phyloP scores from a whole-genome alignment of 2,329 filamentous ascomycete species.

The Zalaria sp. region DNA sequence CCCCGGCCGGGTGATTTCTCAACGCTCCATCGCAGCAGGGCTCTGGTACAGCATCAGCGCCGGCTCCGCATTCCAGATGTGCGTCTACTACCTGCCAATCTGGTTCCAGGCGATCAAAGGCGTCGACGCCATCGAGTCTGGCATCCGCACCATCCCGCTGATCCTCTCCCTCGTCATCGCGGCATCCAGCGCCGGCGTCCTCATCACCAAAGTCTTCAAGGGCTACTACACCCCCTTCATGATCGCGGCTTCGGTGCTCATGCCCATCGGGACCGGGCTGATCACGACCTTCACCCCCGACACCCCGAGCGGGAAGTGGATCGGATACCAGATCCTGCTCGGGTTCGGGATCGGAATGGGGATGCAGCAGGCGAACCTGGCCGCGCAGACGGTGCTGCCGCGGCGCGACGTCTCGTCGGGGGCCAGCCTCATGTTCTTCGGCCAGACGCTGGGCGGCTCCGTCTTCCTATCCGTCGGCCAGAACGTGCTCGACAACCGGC shows the following conservation, averaged over 20 bases:
- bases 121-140: conserved; percentile 29
- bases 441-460: conserved; percentile 32
- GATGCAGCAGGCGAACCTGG: conserved; percentile 33
- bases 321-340: conserved; percentile 22
- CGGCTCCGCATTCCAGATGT: conserved; percentile 29
- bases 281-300: conserved; percentile 27
- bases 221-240: conserved; percentile 39
- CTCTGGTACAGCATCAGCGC: conserved; percentile 26
- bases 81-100: conserved; percentile 31
- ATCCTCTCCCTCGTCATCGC: conserved; percentile 31
- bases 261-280: conserved; percentile 32
- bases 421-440: conserved; percentile 34
- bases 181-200: conserved; percentile 24
- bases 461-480: conserved; percentile 35
- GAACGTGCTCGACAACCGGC: conserved; percentile 34
- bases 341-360: conserved; percentile 31
- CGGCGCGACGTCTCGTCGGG: conserved; percentile 30
- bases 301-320: conserved; percentile 23
- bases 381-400: conserved; percentile 30
- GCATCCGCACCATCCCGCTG: conserved; percentile 33
- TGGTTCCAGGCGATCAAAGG: conserved; percentile 38
- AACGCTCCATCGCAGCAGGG: conserved; percentile 27
- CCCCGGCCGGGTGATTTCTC: conserved; percentile 29
- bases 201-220: conserved; percentile 20
- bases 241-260: conserved; percentile 23